Conservation (phyloP, 495 filamentous ascomycete species). For the Tuber brumale region DNA sequence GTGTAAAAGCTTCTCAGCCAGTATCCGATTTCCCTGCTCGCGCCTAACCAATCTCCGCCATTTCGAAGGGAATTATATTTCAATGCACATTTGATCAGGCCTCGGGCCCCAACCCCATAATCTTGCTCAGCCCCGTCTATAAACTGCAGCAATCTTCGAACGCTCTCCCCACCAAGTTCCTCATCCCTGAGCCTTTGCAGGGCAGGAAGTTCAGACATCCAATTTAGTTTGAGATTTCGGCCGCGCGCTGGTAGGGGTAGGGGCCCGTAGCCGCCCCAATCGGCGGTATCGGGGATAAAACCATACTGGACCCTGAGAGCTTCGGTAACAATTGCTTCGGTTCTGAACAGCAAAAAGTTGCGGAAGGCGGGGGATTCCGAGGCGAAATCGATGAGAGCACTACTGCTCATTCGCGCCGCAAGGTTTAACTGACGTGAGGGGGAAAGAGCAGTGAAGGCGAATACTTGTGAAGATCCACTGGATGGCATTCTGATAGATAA, state of each 20-base stretch:
- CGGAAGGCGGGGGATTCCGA: conserved; percentile 23
- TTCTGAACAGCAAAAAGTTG: conserved; percentile 18
- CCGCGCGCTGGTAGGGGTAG: neutral
- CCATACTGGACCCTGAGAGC: conserved; percentile 30
- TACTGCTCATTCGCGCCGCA: conserved; percentile 30
- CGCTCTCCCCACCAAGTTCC: conserved; percentile 22
- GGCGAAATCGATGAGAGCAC: conserved; percentile 31
- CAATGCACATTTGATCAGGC: conserved; percentile 22
- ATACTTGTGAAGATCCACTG: conserved; percentile 20
- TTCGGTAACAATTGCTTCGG: conserved; percentile 16
- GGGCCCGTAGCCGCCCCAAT: neutral
- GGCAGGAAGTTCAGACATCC: conserved; percentile 15
- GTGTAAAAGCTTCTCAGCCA: conserved; percentile 30
- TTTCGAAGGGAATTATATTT: conserved; percentile 10
- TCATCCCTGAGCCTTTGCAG: conserved; percentile 25
- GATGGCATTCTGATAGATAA: conserved; percentile 16
- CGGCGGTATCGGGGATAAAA: conserved; percentile 12
- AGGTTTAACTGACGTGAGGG: conserved; percentile 27
- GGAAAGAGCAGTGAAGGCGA: conserved; percentile 29
- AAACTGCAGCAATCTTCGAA: conserved; percentile 10
- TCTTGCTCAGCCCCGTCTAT: neutral
- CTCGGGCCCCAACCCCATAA: conserved; percentile 20
- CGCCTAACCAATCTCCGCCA: neutral
- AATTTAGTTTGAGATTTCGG: neutral
- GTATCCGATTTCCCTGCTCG: conserved; percentile 10